Evolutionary conservation across 2,329 filamentous ascomycete species (phyloP), one percentile per base, ranked within the genome.

Genomic region (Ophiostoma himal-ulmi): DNA sequence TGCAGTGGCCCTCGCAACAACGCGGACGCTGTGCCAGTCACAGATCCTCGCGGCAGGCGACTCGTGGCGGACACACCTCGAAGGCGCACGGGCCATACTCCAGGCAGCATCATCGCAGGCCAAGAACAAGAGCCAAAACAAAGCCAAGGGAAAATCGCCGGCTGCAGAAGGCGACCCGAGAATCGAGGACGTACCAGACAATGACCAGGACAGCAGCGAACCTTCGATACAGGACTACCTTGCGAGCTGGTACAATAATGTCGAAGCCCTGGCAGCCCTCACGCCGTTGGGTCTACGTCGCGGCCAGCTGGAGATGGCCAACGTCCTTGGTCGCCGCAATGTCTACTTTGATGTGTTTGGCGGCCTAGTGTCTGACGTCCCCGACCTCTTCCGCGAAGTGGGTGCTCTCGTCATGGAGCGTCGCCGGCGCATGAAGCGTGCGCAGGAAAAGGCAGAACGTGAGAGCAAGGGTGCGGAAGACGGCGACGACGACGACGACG

Each of bases 301-400:
- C 1, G 69, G 71, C 34, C 69, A 72, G 62, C 68, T 72, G 20
- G 71, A 69, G 14, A 60, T 65, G 67, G 60, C 48, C 7, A 20
- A 37, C 13, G n/a, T 39, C n/a, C 67, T 39, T 2, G 62, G 64
- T 2, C 44, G 52, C 3, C 65, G 57, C 67, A 52, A 41, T 8
- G 70, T 72, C 13, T 68, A 70, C 26, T 72, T 72, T 60, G 71
- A 72, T 52, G 67, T 72, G 11, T 72, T 71, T 72, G 71, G 71
- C 20, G 71, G 71, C 30, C 68, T 72, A 11, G 71, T 70, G 3
- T 72, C 71, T 17, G 71, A 72, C 20, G 57, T 72, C 6, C 71
- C 71, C 0, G 71, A 72, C n/a, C 68, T 72, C 11, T 70, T 72
- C 14, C 66, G 71, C 1, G 70, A 72, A 14, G 71, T 72, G 14